A percentile compares a stretch with the other conserved stretches of the same genome.
phyloP scores from a whole-genome alignment of 345 rosid genomes.

The Cardamine resedifolia region DNA sequence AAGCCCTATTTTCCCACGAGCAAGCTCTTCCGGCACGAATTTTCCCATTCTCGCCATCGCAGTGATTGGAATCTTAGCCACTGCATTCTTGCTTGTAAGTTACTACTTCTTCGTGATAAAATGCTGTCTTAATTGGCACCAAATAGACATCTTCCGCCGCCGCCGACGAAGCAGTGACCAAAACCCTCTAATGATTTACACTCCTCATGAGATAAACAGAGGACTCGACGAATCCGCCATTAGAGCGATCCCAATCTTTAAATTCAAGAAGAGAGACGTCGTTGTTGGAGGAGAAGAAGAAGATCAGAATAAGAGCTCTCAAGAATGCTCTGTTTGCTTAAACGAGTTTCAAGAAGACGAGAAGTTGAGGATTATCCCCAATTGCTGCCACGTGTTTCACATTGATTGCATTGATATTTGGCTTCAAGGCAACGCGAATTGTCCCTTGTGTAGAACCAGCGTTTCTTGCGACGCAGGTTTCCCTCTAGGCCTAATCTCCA shows the following conservation, averaged over 20 bases:
- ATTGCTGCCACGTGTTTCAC: constrained; percentile 83
- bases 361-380: constrained; percentile 75
- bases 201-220: constrained; percentile 47
- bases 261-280: constrained; percentile 54
- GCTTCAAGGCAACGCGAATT: constrained; percentile 88
- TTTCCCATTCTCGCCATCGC: constrained; percentile 79
- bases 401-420: constrained; percentile 91
- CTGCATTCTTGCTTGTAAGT: constrained; percentile 79
- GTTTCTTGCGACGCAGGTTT: constrained; percentile 52
- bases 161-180: constrained; percentile 45
- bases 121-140: constrained; percentile 90
- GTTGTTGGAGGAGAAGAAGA: constrained; percentile 27
- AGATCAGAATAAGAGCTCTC: constrained; percentile 43
- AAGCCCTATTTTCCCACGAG: constrained; percentile 32
- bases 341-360: constrained; percentile 86
- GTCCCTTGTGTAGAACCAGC: constrained; percentile 89
- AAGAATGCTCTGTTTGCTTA: constrained; percentile 88
- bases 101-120: constrained; percentile 86
- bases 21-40: constrained; percentile 29
- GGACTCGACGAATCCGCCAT: constrained; percentile 83
- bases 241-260: constrained; percentile 74
- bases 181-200: constrained; percentile 49
- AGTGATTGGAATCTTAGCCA: constrained; percentile 78
- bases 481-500: constrained; percentile 42
- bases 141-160: constrained; percentile 58